Evolutionary conservation across 345 rosid species (phyloP), one percentile per base, ranked within the genome.

Genomic region (Arabidopsis arenosa): DNA sequence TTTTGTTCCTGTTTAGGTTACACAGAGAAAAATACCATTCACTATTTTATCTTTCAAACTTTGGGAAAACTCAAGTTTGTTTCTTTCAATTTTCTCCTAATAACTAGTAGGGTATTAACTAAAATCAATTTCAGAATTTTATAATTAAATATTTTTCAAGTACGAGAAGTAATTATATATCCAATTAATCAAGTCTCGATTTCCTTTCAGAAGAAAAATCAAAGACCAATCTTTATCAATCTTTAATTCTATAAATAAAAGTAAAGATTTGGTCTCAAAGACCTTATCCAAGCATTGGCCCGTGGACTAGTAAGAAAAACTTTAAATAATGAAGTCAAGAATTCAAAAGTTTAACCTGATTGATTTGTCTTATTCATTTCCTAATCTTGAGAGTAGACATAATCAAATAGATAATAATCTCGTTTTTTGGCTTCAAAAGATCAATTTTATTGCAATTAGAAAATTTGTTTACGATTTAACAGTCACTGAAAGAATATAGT

Each of bases 131-230:
- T 23, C 26, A 23, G 26, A 23, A 23, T 23, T 23, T 23, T 23
- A 23, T 23, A 23, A 23, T 23, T 28, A 28, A 28, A 28, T 28
- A 28, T 28, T 28, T 28, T 28, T 28, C 96, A 90, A 70, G 5
- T 40, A 40, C 15, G 36, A 54, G 7, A 35, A 28, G 37, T 12
- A 32, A 28, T 26, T 4, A 44, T 9, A n/a, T 44, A 44, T 45
- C 53, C 14, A 63, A 10, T 35, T 51, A 35, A 66, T 66, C 23
- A 17, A 66, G n/a, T 17, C 4, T 44, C 37, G 26, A 35, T 12
- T 66, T 66, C 14, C 4, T 17, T 64, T 43, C 10, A 43, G 39
- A 64, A 55, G 28, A 47, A 55, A 66, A 10, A n/a, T n/a, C 43
- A 39, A 75, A 32, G 28, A 37, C 28, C 36, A 30, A 7, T 4